A percentile compares a stretch with the other conserved stretches of the same genome.
These are phyloP conservation scores for Pythium oligandrum DNA, from an alignment of 352 stramenopile genomes.

Conservation along the genomic window DNA sequence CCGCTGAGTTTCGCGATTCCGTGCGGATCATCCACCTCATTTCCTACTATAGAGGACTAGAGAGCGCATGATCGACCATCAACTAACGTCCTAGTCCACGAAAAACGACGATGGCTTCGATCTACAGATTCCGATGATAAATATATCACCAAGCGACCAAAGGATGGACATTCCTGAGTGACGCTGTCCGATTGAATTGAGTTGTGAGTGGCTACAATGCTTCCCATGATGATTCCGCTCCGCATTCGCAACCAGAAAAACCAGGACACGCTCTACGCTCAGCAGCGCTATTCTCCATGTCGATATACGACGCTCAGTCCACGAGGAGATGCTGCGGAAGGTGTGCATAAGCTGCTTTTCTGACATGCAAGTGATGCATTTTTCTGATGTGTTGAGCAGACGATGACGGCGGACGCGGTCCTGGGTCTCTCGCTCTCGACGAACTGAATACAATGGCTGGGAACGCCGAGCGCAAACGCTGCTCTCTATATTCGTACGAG, in stretches of 20 bases:
- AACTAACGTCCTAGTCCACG: background rate
- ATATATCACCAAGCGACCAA: background rate
- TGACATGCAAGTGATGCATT: constrained; percentile 6
- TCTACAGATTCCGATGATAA: background rate
- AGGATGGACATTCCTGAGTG: constrained; percentile 4
- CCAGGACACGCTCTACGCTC: constrained; percentile 18
- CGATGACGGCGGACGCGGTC: too few species aligned
- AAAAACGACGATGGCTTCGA: background rate
- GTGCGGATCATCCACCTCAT: constrained; percentile 10
- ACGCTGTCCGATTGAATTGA: too few species aligned
- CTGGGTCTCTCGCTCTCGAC: too few species aligned
- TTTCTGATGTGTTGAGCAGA: constrained; percentile 8
- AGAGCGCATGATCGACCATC: too few species aligned
- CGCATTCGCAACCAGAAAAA: constrained; percentile 38
- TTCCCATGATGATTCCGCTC: constrained; percentile 39
- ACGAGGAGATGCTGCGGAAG: constrained; percentile 5
- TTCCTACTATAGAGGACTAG: too few species aligned
- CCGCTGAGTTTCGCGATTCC: constrained; percentile 70
- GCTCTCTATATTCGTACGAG: background rate
- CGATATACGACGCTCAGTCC: constrained; percentile 39
- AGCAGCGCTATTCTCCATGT: constrained; percentile 46
- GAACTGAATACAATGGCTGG: background rate
- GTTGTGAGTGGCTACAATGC: background rate
- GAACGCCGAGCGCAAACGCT: background rate
- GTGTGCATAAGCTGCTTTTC: constrained; percentile 4